Conservation (phyloP, 164 flowering plant genomes). For the Nymphaea thermarum region DNA sequence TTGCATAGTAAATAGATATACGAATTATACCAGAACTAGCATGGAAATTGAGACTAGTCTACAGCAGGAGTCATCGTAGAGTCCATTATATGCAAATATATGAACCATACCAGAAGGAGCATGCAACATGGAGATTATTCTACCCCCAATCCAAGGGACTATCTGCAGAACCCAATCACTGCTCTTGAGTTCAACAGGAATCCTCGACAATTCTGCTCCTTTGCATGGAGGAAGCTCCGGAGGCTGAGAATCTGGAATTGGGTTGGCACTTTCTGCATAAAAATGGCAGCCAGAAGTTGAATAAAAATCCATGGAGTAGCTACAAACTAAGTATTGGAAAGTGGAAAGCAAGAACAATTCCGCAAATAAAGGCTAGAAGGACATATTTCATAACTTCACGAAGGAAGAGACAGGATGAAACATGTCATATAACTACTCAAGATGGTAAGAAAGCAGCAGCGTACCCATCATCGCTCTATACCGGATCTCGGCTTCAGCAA, state of each 20-base stretch:
- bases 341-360: no score
- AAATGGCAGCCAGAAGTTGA: background rate
- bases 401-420: no score
- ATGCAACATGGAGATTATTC: constrained; percentile 85
- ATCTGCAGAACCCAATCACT: constrained; percentile 74
- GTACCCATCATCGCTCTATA: constrained; percentile 50
- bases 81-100: no score
- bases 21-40: no score
- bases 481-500: constrained; percentile 29
- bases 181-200: constrained; percentile 62
- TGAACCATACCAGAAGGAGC: constrained; percentile 59
- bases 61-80: no score
- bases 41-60: no score
- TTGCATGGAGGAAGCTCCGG: constrained; percentile 36
- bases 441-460: background rate
- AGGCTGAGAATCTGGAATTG: constrained; percentile 36
- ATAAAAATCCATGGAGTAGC: no score
- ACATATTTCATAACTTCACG: no score
- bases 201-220: constrained; percentile 62
- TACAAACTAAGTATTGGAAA: no score
- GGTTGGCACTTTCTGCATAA: constrained; percentile 52
- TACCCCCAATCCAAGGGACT: constrained; percentile 95
- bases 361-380: no score
- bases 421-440: no score
- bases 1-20: no score